Conservation (phyloP, 1,284 basidiomycete species). For the Meira nashicola region DNA sequence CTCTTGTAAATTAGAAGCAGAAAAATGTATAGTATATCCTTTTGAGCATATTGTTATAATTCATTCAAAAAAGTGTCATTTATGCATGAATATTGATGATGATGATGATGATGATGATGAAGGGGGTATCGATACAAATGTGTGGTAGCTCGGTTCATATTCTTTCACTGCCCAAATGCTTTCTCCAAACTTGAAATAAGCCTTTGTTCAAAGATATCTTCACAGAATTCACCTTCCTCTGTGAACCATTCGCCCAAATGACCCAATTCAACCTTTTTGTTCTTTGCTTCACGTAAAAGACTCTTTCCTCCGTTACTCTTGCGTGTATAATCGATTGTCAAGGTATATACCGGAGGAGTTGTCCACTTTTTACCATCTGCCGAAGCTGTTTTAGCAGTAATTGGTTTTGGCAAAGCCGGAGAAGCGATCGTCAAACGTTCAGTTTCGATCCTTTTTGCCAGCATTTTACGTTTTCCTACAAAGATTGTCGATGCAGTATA, state of each 20-base stretch:
- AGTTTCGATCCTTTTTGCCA: slow-evolving; percentile 24
- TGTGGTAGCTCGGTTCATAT: neutral
- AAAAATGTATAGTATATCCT: too few relatives aligned
- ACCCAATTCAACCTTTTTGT: slow-evolving; percentile 29
- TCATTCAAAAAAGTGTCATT: too few relatives aligned
- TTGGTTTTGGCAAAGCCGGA: slow-evolving; percentile 27
- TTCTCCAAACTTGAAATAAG: slow-evolving; percentile 36
- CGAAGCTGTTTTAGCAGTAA: slow-evolving; percentile 11
- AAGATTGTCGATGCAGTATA: slow-evolving; percentile 41
- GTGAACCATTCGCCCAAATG: slow-evolving; percentile 52
- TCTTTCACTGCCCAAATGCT: slow-evolving; percentile 14
- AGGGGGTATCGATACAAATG: neutral
- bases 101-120: neutral
- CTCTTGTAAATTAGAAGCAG: slow-evolving; percentile 28
- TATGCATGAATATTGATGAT: neutral
- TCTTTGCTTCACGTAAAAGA: slow-evolving; percentile 22
- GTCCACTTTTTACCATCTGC: slow-evolving; percentile 26
- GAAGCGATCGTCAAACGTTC: slow-evolving; percentile 38
- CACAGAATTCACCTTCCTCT: slow-evolving; percentile 44
- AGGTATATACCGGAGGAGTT: slow-evolving; percentile 38
- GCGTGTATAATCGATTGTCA: slow-evolving; percentile 34
- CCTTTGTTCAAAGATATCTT: slow-evolving; percentile 35
- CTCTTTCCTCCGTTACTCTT: slow-evolving; percentile 30
- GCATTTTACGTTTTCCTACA: slow-evolving; percentile 29
- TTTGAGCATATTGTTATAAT: too few relatives aligned